A percentile compares a stretch with the other conserved stretches of the same genome.
These are phyloP conservation scores for Lyophyllum shimeji DNA, from an alignment of 768 basidiomycete species.

Conservation along the genomic window DNA sequence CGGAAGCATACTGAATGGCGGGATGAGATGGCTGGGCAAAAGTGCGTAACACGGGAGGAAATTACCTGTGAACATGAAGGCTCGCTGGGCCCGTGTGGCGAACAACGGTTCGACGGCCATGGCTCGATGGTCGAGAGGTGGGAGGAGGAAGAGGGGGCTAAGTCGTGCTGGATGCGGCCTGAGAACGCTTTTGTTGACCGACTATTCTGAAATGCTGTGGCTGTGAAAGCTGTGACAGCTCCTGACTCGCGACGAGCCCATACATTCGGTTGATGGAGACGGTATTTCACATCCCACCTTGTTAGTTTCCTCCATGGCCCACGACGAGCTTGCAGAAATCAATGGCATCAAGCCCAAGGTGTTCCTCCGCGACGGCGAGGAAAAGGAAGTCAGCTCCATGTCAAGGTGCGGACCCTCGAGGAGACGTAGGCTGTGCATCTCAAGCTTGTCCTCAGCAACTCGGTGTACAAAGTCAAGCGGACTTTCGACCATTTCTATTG, in stretches of 20 bases:
- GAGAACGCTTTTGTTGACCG: too few relatives aligned
- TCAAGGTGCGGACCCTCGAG: slow-evolving; percentile 18
- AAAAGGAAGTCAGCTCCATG: slow-evolving; percentile 42
- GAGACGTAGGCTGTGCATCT: background rate
- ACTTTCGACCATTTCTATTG: slow-evolving; percentile 47
- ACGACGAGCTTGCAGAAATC: slow-evolving; percentile 51
- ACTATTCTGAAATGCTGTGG: background rate
- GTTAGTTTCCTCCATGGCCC: slow-evolving; percentile 16
- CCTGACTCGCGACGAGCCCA: background rate
- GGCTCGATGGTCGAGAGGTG: slow-evolving; percentile 13
- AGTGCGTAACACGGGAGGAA: slow-evolving; percentile 5
- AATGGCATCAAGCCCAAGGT: slow-evolving; percentile 52
- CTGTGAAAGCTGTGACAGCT: background rate
- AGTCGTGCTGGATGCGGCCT: too few relatives aligned
- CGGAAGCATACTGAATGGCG: slow-evolving; percentile 50
- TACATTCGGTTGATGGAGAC: background rate
- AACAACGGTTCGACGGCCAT: slow-evolving; percentile 77
- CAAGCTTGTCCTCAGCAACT: slow-evolving; percentile 27
- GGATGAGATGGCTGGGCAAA: slow-evolving; percentile 7
- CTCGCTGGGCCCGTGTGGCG: slow-evolving; percentile 68
- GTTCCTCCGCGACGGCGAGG: slow-evolving; percentile 45
- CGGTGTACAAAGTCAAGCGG: slow-evolving; percentile 41
- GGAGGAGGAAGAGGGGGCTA: slow-evolving; percentile 5
- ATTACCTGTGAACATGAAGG: slow-evolving; percentile 73
- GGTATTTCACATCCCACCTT: background rate